A percentile compares a stretch with the other conserved stretches of the same genome.
phyloP scores from a whole-genome alignment of 305 asterid species.

The Striga hermonthica region DNA sequence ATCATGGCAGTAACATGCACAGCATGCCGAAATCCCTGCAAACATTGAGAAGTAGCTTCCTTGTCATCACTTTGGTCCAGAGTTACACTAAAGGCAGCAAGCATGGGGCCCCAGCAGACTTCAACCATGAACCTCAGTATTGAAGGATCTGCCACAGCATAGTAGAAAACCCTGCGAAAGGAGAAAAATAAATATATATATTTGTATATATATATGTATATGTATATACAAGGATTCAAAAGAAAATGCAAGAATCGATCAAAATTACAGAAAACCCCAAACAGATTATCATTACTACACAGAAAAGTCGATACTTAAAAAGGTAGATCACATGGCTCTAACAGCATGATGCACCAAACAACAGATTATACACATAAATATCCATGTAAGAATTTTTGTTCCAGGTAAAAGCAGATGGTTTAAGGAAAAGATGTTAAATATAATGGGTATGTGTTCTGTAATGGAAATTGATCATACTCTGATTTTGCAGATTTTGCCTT shows the following conservation, averaged over 20 bases:
- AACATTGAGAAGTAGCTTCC: conserved; percentile 84
- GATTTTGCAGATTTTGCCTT: conserved; percentile 90
- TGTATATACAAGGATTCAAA: conserved; percentile 21
- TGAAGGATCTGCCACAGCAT: conserved; percentile 82
- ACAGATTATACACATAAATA: conserved; percentile 5
- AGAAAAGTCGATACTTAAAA: background rate
- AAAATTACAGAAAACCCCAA: conserved; percentile 26
- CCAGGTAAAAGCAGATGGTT: conserved; percentile 25
- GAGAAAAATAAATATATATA: conserved; percentile 28
- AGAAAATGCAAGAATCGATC: conserved; percentile 21
- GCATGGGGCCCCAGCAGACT: conserved; percentile 99
- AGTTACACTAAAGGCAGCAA: conserved; percentile 97
- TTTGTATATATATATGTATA: no score
- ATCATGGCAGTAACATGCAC: conserved; percentile 90
- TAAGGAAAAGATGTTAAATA: conserved; percentile 16
- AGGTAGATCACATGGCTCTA: conserved; percentile 15
- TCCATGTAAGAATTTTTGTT: conserved; percentile 20
- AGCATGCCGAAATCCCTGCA: conserved; percentile 91
- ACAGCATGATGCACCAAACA: conserved; percentile 26
- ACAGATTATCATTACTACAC: conserved; percentile 19
- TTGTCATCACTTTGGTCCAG: conserved; percentile 96
- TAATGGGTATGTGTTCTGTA: conserved; percentile 10
- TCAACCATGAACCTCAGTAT: conserved; percentile 95
- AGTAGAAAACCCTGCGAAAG: conserved; percentile 65
- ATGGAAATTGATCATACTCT: conserved; percentile 59